These are phyloP conservation scores for Paratinospora sagittata DNA, from an alignment of 164 flowering plant genomes.

Conservation along the genomic window DNA sequence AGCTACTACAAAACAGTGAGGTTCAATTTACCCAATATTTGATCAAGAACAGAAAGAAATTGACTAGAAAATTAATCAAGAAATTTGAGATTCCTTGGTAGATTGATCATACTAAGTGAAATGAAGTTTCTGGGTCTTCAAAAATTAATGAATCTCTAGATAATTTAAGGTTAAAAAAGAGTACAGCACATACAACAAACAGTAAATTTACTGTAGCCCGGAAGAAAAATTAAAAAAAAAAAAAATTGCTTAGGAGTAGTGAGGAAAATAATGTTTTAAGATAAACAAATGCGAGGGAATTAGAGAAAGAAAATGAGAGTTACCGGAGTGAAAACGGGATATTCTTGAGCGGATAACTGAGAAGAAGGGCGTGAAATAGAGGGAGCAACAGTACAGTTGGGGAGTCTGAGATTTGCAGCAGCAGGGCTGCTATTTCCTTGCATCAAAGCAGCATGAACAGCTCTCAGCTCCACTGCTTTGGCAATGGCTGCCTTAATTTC, in stretches of 20 bases:
- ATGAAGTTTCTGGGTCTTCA: not conserved
- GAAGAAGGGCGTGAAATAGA: conserved; percentile 38
- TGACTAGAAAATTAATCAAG: not conserved
- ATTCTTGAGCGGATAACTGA: conserved; percentile 76
- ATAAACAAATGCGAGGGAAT: no score
- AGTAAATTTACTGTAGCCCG: not conserved
- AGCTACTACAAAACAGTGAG: conserved; percentile 1
- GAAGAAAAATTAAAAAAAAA: not conserved
- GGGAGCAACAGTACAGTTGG: conserved; percentile 34
- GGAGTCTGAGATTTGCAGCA: conserved; percentile 30
- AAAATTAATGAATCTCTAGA: not conserved
- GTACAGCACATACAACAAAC: not conserved
- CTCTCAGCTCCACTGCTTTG: conserved; percentile 79
- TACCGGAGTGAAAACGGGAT: conserved; percentile 96
- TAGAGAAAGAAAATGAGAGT: conserved; percentile 23
- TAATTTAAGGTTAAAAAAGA: not conserved
- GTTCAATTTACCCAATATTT: conserved; percentile 1
- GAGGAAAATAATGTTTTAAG: no score
- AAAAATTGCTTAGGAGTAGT: not conserved
- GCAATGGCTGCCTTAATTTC: conserved; percentile 83
- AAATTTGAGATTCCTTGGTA: not conserved
- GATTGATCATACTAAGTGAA: not conserved
- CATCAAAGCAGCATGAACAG: conserved; percentile 77
- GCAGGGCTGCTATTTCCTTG: conserved; percentile 53
- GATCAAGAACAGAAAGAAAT: not conserved